These are phyloP conservation scores for Marasmius fiardii DNA, from an alignment of 1,284 basidiomycete species.

Conservation along the genomic window DNA sequence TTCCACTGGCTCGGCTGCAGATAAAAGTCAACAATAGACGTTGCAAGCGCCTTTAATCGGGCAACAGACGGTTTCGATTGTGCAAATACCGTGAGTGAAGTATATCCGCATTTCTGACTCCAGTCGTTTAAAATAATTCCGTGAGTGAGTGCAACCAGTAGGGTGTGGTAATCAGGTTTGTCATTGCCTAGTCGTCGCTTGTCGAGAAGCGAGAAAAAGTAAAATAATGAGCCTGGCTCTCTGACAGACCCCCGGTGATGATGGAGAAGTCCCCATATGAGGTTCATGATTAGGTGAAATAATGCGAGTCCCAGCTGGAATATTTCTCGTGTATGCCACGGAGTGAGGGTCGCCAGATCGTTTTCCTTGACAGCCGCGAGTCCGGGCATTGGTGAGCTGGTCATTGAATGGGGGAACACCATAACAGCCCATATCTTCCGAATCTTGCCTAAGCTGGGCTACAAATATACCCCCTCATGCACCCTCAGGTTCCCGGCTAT, in stretches of 20 bases:
- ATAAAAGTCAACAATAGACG: background rate
- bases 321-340: constrained; percentile 20
- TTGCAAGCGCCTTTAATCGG: background rate
- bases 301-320: constrained; percentile 24
- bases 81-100: background rate
- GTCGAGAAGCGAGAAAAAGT: constrained; percentile 20
- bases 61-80: background rate
- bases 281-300: constrained; percentile 28
- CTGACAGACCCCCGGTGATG: constrained; percentile 13
- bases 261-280: constrained; percentile 19
- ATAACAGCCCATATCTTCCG: no score
- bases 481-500: no score
- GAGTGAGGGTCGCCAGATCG: no score
- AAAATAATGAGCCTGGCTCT: constrained; percentile 16
- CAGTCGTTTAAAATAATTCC: constrained; percentile 12
- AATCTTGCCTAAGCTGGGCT: no score
- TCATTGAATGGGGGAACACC: no score
- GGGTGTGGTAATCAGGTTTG: constrained; percentile 22
- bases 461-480: no score
- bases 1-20: background rate
- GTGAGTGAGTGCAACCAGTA: constrained; percentile 14
- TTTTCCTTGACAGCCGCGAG: no score
- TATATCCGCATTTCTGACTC: background rate
- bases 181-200: constrained; percentile 16
- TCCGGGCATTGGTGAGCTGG: no score